Conservation (phyloP, 306 rosid genomes). For the Quercus aquifolioides region DNA sequence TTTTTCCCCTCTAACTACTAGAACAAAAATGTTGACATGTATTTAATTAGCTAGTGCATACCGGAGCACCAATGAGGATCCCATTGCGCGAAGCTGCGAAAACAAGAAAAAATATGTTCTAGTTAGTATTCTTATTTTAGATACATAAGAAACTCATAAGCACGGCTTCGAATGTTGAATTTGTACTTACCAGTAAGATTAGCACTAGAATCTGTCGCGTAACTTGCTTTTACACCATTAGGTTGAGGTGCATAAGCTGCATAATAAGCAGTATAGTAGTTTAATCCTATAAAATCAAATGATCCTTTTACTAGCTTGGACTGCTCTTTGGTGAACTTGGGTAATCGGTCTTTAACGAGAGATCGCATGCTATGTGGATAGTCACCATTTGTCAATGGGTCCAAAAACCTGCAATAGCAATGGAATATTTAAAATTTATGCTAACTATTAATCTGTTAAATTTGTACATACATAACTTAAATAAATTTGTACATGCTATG, state of each 20-base stretch:
- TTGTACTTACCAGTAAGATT: conserved; percentile 29
- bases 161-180: not conserved
- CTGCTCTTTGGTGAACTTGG: conserved; percentile 40
- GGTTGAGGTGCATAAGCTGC: conserved; percentile 27
- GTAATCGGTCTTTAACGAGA: conserved; percentile 42
- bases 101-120: not conserved
- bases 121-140: not conserved
- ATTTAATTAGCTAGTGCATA: conserved; percentile 4
- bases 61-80: conserved; percentile 49
- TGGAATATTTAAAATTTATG: not conserved
- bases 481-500: too few species aligned
- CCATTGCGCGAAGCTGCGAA: conserved; percentile 39
- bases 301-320: conserved; percentile 45
- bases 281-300: conserved; percentile 59
- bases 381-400: conserved; percentile 50
- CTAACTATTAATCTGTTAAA: too few species aligned
- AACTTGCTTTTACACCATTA: conserved; percentile 9
- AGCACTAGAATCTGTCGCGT: conserved; percentile 31
- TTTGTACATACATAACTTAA: too few species aligned
- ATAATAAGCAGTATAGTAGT: conserved; percentile 52
- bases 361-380: conserved; percentile 53
- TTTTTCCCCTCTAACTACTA: too few species aligned
- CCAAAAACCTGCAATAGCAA: conserved; percentile 47
- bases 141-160: not conserved
- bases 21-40: too few species aligned